Base-by-base conservation (phyloP, 192 early-diverging fungal species). In the Coemansia sp. region DNA sequence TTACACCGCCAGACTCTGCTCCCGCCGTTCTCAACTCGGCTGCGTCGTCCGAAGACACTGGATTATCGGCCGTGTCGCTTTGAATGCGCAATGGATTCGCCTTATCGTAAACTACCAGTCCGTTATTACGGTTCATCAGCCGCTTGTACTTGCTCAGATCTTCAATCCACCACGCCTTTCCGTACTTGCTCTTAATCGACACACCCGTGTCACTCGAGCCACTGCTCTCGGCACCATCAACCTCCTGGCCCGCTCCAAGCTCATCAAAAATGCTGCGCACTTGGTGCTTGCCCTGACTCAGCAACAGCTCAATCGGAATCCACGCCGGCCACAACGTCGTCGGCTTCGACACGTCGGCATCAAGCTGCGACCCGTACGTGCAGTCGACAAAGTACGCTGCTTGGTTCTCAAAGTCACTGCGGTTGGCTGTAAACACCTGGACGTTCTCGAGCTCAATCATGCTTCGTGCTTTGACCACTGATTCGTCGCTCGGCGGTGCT, bases 241-340 rank as follows among this genome's bases (percentile, higher is more conserved):
- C 60, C 20, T 60, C 58, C 21, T 60, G 21, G 0, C 14, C 17
- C 10, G 56, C 37, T n/a, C 53, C 67, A 37, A 69, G 60, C 38
- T 67, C 71, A n/a, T 79, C 76, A 61, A 79, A 79, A 21, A 79
- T 72, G 26, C 76, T 60, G 9, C 76, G 67, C 0, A 61, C 60
- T 24, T 68, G 67, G 57, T 73, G 62, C 21, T 34, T 58, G 17
- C 68, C 61, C 48, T 76, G 71, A 50, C 74, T 70, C 59, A 83
- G 63, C 44, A 83, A 68, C 38, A 83, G 58, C 70, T 83, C 82
- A 18, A 83, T 83, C n/a, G 82, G 82, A 15, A 83, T 71, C 82
- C 82, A 83, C 11, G 74, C 70, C 0, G 82, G 82, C 82, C 82
- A 83, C 20, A 80, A 60, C n/a, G 70, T 38, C n/a, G 62, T 61